phyloP scores from a whole-genome alignment of 2,329 filamentous ascomycete species.

The Colletotrichum eremochloae region DNA sequence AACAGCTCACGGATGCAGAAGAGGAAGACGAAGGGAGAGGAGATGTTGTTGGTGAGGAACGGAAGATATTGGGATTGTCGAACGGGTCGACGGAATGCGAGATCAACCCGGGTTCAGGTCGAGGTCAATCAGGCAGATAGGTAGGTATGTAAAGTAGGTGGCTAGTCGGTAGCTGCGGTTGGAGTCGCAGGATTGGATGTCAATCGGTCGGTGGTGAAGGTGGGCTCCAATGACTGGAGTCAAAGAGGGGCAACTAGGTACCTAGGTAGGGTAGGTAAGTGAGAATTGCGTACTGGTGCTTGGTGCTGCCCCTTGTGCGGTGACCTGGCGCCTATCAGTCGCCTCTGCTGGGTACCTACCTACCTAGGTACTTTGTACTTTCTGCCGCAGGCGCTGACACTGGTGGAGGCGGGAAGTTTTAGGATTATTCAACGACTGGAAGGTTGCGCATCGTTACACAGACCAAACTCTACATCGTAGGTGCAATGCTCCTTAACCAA shows the following conservation, averaged over 20 bases:
- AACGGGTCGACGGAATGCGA: conserved; percentile 22
- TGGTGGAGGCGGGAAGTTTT: conserved; percentile 11
- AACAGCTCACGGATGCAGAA: conserved; percentile 3
- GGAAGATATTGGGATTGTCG: conserved; percentile 27
- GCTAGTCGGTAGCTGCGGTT: conserved; percentile 34
- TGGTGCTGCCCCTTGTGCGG: background rate
- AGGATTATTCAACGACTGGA: conserved; percentile 11
- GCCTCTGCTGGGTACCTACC: background rate
- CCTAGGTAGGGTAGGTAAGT: background rate
- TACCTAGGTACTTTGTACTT: conserved; percentile 12
- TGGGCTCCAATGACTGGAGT: conserved; percentile 27
- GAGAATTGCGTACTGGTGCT: background rate
- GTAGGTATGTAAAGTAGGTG: conserved; percentile 21
- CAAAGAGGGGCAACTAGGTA: conserved; percentile 32
- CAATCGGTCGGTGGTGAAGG: conserved; percentile 18
- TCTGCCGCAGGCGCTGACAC: conserved; percentile 28
- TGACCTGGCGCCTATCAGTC: background rate
- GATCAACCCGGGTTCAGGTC: conserved; percentile 15
- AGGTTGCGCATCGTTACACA: background rate
- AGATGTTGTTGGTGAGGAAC: conserved; percentile 4
- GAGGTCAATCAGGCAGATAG: conserved; percentile 21
- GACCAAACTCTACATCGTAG: background rate
- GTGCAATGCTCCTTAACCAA: background rate
- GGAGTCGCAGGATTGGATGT: conserved; percentile 30
- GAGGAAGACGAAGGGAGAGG: background rate